Conservation (phyloP, 371 early-diverging fungal genomes). For the Lichtheimia ornata region DNA sequence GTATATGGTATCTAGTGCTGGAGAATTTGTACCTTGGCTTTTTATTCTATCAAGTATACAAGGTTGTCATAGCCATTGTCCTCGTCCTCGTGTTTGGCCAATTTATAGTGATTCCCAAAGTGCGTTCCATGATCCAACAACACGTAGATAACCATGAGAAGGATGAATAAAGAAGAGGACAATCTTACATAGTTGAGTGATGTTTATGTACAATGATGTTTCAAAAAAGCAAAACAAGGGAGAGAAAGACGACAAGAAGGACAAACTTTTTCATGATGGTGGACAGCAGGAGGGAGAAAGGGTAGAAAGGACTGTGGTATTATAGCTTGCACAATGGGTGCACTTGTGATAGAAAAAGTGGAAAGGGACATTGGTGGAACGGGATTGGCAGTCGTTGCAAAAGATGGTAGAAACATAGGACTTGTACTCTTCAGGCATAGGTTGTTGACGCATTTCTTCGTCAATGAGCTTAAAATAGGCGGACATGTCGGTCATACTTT, state of each 20-base stretch:
- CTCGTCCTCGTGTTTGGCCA: conserved; percentile 15
- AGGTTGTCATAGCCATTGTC: conserved; percentile 24
- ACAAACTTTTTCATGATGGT: no score
- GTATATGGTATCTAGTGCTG: conserved; percentile 16
- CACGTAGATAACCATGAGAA: background rate
- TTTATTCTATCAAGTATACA: conserved; percentile 36
- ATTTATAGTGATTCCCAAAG: conserved; percentile 19
- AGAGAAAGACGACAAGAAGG: no score
- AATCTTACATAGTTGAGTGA: background rate
- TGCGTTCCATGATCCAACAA: conserved; percentile 6
- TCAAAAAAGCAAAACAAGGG: background rate
- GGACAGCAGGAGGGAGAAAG: background rate
- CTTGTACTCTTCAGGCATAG: conserved; percentile 90
- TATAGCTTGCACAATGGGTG: conserved; percentile 85
- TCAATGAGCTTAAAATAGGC: conserved; percentile 85
- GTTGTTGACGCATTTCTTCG: conserved; percentile 71
- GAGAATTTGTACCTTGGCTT: conserved; percentile 32
- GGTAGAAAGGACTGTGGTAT: conserved; percentile 84
- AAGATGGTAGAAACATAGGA: conserved; percentile 68
- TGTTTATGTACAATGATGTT: background rate
- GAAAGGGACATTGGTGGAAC: conserved; percentile 74
- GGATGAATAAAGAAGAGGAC: conserved; percentile 1
- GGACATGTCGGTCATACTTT: conserved; percentile 87
- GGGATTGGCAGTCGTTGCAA: conserved; percentile 95
- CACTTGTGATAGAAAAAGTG: conserved; percentile 97